Conservation (phyloP, 2,329 filamentous ascomycete species). For the Ambrosiella xylebori region DNA sequence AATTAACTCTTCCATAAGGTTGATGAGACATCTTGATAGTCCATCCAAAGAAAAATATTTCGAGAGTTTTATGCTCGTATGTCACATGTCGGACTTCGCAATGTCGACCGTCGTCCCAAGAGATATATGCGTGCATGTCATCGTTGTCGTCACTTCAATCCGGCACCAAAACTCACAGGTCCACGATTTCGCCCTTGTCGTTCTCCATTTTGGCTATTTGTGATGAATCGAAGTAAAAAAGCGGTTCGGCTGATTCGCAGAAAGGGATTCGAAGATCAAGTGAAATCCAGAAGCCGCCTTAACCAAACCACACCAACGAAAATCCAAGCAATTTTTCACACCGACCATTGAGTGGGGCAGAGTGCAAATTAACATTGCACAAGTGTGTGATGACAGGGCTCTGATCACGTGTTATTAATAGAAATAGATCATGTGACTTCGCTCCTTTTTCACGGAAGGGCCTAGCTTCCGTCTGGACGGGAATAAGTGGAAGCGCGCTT, state of each 20-base stretch:
- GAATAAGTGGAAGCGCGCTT: neutral
- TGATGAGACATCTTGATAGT: no score
- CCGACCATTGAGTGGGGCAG: constrained; percentile 12
- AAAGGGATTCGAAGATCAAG: constrained; percentile 13
- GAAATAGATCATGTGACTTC: constrained; percentile 1
- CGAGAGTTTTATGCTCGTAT: neutral
- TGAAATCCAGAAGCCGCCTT: constrained; percentile 13
- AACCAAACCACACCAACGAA: constrained; percentile 10
- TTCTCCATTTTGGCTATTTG: constrained; percentile 75
- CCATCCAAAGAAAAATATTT: neutral
- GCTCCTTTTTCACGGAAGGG: constrained; percentile 5
- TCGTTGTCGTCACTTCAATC: neutral
- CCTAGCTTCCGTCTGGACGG: neutral
- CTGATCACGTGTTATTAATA: constrained; percentile 5
- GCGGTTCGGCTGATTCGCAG: constrained; percentile 12
- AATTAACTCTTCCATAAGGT: no score
- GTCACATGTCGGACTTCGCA: neutral
- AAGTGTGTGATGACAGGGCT: constrained; percentile 13
- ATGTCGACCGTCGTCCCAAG: neutral
- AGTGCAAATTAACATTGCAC: constrained; percentile 6
- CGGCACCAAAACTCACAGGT: constrained; percentile 53
- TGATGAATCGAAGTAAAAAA: constrained; percentile 14
- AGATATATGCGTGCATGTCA: constrained; percentile 2
- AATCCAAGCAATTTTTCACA: constrained; percentile 10
- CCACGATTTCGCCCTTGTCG: constrained; percentile 98